Conservation (phyloP, 495 filamentous ascomycete species). For the Penicillium odoratum region DNA sequence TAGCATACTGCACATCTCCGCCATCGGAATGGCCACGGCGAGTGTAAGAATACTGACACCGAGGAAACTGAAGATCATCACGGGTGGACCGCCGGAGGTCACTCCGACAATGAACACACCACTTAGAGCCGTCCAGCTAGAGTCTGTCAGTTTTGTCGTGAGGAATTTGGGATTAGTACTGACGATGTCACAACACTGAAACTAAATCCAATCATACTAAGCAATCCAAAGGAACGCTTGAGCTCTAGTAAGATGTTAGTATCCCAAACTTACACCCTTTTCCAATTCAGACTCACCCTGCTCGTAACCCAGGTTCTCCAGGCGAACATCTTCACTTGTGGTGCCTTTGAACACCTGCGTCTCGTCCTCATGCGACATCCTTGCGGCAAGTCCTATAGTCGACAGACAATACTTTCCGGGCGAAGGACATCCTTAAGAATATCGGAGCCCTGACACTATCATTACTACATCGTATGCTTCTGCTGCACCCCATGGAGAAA, state of each 20-base stretch:
- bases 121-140: slow-evolving; percentile 55
- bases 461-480: slow-evolving; percentile 12
- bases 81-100: slow-evolving; percentile 54
- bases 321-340: slow-evolving; percentile 40
- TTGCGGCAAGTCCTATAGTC: background rate
- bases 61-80: slow-evolving; percentile 59
- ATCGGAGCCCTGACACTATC: background rate
- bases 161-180: background rate
- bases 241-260: slow-evolving; percentile 41
- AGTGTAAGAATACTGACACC: slow-evolving; percentile 50
- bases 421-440: slow-evolving; percentile 9
- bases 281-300: slow-evolving; percentile 35
- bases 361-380: slow-evolving; percentile 25
- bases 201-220: slow-evolving; percentile 61
- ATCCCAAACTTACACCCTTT: background rate
- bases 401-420: background rate
- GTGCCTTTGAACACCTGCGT: slow-evolving; percentile 26
- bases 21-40: slow-evolving; percentile 57
- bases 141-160: background rate
- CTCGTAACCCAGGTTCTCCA: slow-evolving; percentile 51
- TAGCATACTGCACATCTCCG: slow-evolving; percentile 57
- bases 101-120: slow-evolving; percentile 59
- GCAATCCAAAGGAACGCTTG: slow-evolving; percentile 56
- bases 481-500: slow-evolving; percentile 16
- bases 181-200: slow-evolving; percentile 60